phyloP scores from a whole-genome alignment of 2,329 filamentous ascomycete genomes.

The Diplodia scrobiculata region DNA sequence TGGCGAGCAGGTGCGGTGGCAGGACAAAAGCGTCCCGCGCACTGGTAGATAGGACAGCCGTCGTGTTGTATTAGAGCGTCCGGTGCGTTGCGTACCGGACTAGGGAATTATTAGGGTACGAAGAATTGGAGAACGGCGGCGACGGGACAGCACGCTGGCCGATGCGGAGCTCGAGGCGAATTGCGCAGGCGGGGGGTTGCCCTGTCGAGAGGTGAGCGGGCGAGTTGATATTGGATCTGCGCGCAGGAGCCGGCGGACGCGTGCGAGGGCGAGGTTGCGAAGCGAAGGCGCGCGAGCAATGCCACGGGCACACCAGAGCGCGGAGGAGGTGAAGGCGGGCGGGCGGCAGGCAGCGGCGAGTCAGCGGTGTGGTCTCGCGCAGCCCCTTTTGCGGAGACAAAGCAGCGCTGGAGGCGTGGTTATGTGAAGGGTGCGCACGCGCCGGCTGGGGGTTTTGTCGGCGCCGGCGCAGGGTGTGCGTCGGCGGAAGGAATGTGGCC shows the following conservation, averaged over 20 bases:
- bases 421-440: constrained; percentile 13
- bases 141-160: constrained; percentile 36
- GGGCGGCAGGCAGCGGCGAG: constrained; percentile 19
- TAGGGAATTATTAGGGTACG: constrained; percentile 35
- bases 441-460: constrained; percentile 23
- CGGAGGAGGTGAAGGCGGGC: constrained; percentile 23
- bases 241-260: constrained; percentile 27
- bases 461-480: constrained; percentile 25
- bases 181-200: constrained; percentile 21
- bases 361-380: constrained; percentile 29
- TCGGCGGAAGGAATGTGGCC: constrained; percentile 27
- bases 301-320: constrained; percentile 28
- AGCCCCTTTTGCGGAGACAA: constrained; percentile 26
- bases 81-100: constrained; percentile 51
- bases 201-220: constrained; percentile 31
- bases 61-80: constrained; percentile 68
- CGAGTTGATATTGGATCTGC: constrained; percentile 29
- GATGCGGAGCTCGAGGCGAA: constrained; percentile 30
- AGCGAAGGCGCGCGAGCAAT: constrained; percentile 5
- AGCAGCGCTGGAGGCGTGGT: constrained; percentile 25
- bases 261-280: constrained; percentile 12
- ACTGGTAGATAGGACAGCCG: constrained; percentile 76
- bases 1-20: constrained; percentile 79
- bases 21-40: constrained; percentile 82
- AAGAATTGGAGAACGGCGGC: constrained; percentile 34